Conservation (phyloP, 116 monocot genomes). For the Thalassia testudinum region DNA sequence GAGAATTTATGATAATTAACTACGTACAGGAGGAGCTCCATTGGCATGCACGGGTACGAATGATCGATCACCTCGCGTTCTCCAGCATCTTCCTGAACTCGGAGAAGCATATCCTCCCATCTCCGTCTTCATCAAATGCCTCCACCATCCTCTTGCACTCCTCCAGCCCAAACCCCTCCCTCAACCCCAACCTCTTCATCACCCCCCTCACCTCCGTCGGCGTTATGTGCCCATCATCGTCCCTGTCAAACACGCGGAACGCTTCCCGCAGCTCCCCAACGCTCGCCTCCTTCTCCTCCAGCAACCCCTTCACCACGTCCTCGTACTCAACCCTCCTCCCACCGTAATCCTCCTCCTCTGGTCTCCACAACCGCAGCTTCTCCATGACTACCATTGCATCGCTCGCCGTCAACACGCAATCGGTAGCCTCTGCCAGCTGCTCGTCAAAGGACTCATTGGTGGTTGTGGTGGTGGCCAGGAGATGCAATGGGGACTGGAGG, state of each 20-base stretch:
- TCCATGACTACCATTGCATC: no score
- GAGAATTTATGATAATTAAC: no score
- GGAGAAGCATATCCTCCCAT: constrained; percentile 47
- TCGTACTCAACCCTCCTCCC: no score
- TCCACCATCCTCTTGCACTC: constrained; percentile 57
- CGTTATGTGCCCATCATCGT: constrained; percentile 52
- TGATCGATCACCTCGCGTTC: constrained; percentile 9
- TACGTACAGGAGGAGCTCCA: no score
- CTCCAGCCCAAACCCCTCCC: constrained; percentile 27
- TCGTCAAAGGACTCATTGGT: no score
- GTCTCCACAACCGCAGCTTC: no score
- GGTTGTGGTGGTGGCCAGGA: no score
- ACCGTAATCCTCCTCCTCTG: no score
- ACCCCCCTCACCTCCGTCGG: constrained; percentile 46
- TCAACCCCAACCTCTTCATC: constrained; percentile 28
- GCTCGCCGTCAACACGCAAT: no score
- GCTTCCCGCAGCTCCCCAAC: constrained; percentile 43
- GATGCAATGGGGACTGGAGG: no score
- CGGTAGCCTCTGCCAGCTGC: no score
- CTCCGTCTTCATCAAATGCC: constrained; percentile 49
- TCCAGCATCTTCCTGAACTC: constrained; percentile 66
- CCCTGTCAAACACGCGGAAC: constrained; percentile 35
- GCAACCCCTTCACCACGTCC: background rate
- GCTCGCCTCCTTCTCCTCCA: constrained; percentile 53
- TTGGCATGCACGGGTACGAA: no score